Conservation (phyloP, 441 rosid species). For the Bruguiera hainesii region DNA sequence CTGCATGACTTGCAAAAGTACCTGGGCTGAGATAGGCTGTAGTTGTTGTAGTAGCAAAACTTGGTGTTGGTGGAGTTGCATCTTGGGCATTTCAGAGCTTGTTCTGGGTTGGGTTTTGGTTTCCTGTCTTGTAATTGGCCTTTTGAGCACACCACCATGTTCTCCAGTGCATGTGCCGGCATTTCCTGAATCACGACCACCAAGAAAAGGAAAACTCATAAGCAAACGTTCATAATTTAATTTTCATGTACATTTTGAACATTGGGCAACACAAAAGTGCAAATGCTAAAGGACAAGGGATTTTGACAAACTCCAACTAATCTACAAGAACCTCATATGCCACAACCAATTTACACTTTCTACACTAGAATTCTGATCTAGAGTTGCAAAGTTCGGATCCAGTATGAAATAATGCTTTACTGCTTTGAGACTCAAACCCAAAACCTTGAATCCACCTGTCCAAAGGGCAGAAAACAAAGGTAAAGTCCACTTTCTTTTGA, state of each 20-base stretch:
- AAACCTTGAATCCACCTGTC: no score
- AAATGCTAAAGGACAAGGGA: no score
- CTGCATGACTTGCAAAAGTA: conserved; percentile 11
- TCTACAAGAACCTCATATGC: no score
- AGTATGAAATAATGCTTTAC: no score
- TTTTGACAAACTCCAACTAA: no score
- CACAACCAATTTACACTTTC: no score
- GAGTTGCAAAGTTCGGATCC: no score
- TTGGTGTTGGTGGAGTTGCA: conserved; percentile 5
- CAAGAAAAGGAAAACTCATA: background rate
- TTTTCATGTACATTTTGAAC: background rate
- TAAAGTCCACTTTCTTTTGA: no score
- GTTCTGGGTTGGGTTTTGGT: conserved; percentile 68
- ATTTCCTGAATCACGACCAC: conserved; percentile 33
- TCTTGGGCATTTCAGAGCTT: conserved; percentile 41
- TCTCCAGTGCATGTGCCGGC: conserved; percentile 42
- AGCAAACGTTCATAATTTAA: background rate
- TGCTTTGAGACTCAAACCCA: no score
- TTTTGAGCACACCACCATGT: conserved; percentile 46
- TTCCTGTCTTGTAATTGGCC: conserved; percentile 44
- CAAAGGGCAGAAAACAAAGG: no score
- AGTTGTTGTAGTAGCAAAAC: conserved; percentile 9
- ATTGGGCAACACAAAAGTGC: no score
- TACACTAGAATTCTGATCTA: no score
- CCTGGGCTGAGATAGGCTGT: conserved; percentile 6